Evolutionary conservation across 257 asterid species (phyloP).

Genomic region (Gentiana straminea): DNA sequence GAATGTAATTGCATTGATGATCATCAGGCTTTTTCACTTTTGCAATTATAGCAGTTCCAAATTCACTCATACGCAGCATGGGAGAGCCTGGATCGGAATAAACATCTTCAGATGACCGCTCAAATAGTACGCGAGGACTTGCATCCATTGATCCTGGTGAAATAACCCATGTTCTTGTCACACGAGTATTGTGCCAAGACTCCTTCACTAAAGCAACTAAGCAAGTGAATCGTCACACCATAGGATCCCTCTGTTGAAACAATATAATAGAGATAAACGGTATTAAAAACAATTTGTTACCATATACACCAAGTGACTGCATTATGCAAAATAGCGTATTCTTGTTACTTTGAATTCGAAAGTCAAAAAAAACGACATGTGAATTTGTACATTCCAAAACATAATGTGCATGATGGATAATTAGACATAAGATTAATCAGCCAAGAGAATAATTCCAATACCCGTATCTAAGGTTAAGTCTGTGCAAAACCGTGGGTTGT

Average conservation of each 20-base stretch:
- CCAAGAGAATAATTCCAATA: constrained; percentile 14
- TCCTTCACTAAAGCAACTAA: constrained; percentile 57
- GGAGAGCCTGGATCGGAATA: constrained; percentile 99
- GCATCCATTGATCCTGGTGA: constrained; percentile 62
- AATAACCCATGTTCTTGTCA: constrained; percentile 62
- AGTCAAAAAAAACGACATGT: no score
- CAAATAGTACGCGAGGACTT: constrained; percentile 72
- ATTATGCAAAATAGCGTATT: no score
- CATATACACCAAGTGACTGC: no score
- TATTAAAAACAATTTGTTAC: constrained; percentile 4
- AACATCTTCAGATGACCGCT: constrained; percentile 97
- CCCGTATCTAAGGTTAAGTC: constrained; percentile 92
- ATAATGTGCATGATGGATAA: neutral
- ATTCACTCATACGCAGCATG: constrained; percentile 69
- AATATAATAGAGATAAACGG: constrained; percentile 14
- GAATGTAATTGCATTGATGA: constrained; percentile 44
- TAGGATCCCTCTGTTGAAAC: constrained; percentile 64
- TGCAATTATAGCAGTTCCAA: constrained; percentile 87
- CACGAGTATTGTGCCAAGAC: constrained; percentile 92
- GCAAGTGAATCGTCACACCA: constrained; percentile 90
- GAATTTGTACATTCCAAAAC: no score
- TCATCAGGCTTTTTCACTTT: constrained; percentile 68
- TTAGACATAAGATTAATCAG: constrained; percentile 1
- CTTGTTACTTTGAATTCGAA: no score
- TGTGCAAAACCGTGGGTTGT: constrained; percentile 67